phyloP scores from a whole-genome alignment of 2,329 filamentous ascomycete genomes.

The Colletotrichum sansevieriae region DNA sequence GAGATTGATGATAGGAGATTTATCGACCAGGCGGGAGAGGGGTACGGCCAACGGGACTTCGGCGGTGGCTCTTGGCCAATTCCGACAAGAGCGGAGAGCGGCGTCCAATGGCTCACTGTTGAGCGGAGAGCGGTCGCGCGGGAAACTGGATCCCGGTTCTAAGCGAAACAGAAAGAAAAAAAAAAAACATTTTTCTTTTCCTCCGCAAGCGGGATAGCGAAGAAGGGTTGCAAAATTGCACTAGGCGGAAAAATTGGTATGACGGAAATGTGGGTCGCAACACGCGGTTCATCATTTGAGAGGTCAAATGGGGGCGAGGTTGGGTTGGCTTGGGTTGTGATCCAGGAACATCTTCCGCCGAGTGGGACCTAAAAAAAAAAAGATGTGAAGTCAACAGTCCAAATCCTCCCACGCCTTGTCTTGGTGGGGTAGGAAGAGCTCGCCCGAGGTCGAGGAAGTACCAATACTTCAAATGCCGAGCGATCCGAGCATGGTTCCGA shows the following conservation, averaged over 20 bases:
- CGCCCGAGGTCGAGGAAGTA: slow-evolving; percentile 18
- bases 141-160: slow-evolving; percentile 34
- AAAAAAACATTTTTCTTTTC: slow-evolving; percentile 14
- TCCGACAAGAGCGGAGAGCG: slow-evolving; percentile 22
- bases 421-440: background rate
- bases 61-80: slow-evolving; percentile 29
- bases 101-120: slow-evolving; percentile 10
- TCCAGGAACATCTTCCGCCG: slow-evolving; percentile 19
- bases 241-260: slow-evolving; percentile 16
- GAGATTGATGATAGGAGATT: slow-evolving; percentile 2
- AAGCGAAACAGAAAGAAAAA: slow-evolving; percentile 19
- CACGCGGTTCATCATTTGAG: slow-evolving; percentile 12
- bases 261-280: slow-evolving; percentile 32
- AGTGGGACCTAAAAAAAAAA: slow-evolving; percentile 14
- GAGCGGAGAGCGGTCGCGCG: slow-evolving; percentile 28
- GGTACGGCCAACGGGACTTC: slow-evolving; percentile 12
- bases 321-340: background rate
- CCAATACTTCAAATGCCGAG: slow-evolving; percentile 25
- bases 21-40: background rate
- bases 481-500: slow-evolving; percentile 22
- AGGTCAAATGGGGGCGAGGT: background rate
- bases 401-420: background rate
- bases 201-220: background rate
- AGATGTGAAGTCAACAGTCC: slow-evolving; percentile 17
- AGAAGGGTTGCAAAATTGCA: background rate